Base-by-base conservation (phyloP, 2,329 filamentous ascomycete species). In the Stagonosporopsis tanaceti region DNA sequence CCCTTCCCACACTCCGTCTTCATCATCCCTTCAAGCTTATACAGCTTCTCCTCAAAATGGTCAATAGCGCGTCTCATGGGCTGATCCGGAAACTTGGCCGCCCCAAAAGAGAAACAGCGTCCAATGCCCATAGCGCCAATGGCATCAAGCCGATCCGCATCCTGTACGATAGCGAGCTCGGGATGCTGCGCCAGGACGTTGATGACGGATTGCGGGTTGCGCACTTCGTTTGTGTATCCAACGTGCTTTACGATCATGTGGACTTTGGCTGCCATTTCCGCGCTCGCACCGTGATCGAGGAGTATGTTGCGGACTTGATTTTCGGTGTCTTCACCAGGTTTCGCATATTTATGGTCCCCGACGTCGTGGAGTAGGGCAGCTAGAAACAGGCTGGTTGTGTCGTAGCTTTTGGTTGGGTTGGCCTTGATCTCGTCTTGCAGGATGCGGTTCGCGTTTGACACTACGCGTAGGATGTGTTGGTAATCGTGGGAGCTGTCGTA, bases 111-210 rank as follows among this genome's bases (percentile, higher is more conserved):
- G 73, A 95, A 93, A 38, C 85, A 86, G 40, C 94, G 81, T 2
- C 86, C 93, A 54, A 97, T 88, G 0, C 94, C 94, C 28, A 97
- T 85, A 0, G 91, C 92, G 1, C 93, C 94, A 47, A 97, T 88
- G 4, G 93, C 91, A 77, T 98, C 94, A n/a, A 98, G 81, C 6
- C 93, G 84, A 79, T 97, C 94, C 4, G 93, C 93, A 76, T 97
- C 94, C 78, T 97, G 93, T 30, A 97, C 92, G 45, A 96, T 85
- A 0, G 87, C 93, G 32, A 95, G 80, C 75, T 95, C 92, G 1
- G 91, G 91, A 35, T 90, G 81, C 28, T 78, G 70, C 6, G 72
- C 73, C n/a, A 96, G 80, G n/a, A 93, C 80, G 1, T 78, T 76
- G n/a, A 76, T 76, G 8, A 92, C 87, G 12, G 78, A 77, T 6